Base-by-base conservation (phyloP, 306 rosid genomes). In the Spatholobus suberectus region DNA sequence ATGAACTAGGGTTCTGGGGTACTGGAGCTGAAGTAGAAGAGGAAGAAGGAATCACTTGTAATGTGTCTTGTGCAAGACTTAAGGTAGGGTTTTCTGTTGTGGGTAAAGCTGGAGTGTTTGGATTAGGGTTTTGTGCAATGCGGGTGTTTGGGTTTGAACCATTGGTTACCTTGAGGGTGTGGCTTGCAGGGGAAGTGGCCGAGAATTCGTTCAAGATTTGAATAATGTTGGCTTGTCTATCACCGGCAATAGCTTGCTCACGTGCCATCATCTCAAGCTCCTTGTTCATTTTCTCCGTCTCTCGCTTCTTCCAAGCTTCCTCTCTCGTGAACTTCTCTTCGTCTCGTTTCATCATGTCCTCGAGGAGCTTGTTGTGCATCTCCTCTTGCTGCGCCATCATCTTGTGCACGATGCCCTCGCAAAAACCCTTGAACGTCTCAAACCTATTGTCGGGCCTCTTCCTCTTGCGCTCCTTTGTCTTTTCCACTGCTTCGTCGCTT, bases 271-370 rank as follows among this genome's bases (percentile, higher is more conserved):
- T 57, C 49, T 93, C 94, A 76, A 95, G 96, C 91, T 95, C 98
- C 79, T 81, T 86, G 52, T 95, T 94, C 94, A 95, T 89, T 44
- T 88, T 90, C 11, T 92, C 98, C 86, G 83, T 85, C 89, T 93
- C 98, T 77, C 84, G 87, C 79, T 88, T 93, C 92, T 93, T 95
- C 99, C 96, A 89, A 38, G 92, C 94, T 73, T 95, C 98, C 68
- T 93, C 98, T 63, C 76, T 91, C 0, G 83, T 86, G 24, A 90
- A 41, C 82, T 89, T 95, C 79, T 89, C 99, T 68, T 93, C 86
- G 21, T 93, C 97, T 72, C 97, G 88, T 77, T 55, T 93, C 69
- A 89, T 58, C 96, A 95, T 93, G 5, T 93, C 94, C 54, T 92
- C 83, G 0, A 95, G 72, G 20, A 95, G 90, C 92, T 88, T 90